Base-by-base conservation (phyloP, 2,329 filamentous ascomycete species). In the Colletotrichum australisinense region DNA sequence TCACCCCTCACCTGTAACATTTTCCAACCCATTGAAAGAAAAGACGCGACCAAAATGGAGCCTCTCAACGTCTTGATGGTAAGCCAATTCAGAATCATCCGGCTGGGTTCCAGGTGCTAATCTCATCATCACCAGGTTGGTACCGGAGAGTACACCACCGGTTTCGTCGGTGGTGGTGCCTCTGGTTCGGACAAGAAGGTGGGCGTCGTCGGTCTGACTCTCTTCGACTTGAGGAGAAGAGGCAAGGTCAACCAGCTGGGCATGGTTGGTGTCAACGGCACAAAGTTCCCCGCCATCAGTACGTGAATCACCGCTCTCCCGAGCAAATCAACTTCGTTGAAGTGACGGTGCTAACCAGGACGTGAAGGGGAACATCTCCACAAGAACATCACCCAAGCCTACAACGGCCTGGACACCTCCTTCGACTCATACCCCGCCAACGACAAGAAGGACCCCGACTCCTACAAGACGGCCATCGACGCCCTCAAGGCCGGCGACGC, bases 91-190 rank as follows among this genome's bases (percentile, higher is more conserved):
- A 22, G n/a, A 28, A 12, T 12, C 46, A 11, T n/a, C 4, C n/a
- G 56, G 42, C 11, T 52, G 62, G 57, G n/a, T 7, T 7, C 28
- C 30, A 76, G 66, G 76, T 65, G 63, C 66, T 53, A 9, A 63
- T 11, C 59, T 77, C 58, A 78, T 67, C 26, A 66, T 42, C 35
- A 35, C 26, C 74, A 92, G 93, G 90, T 98, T 72, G 95, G 95
- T 76, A 98, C 95, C 12, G 96, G 95, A 79, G 95, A 98, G 88
- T 98, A 98, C 88, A 98, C 96, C 78, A 98, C 96, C 56, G 95
- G 95, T 71, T 98, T 97, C 78, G 95, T 98, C 70, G 95, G 94
- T 71, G 92, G 92, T 74, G 93, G 93, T 73, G 93, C 92, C 64
- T 97, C 95, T 4, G 92, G 90, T 12, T 97, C 95, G 63, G 96